Base-by-base conservation (phyloP, 306 rosid genomes). In the Fragaria nilgerrensis region DNA sequence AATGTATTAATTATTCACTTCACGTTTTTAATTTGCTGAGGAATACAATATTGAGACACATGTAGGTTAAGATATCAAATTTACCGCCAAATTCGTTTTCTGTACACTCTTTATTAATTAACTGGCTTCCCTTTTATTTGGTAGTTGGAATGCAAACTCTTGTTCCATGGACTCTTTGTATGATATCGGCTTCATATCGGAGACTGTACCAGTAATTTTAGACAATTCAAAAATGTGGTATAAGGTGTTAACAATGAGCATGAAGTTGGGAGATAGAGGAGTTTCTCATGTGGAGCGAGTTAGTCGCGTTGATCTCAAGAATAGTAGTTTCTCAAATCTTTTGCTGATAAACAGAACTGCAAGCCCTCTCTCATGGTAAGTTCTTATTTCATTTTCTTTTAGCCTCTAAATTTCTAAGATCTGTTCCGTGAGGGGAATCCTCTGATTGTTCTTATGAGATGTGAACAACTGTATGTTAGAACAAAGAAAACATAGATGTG, bases 321-420 rank as follows among this genome's bases (percentile, higher is more conserved):
- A 85, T 59, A 85, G 58, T 68, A 89, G 7, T 48, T 96, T 88
- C 80, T 86, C 90, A n/a, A 80, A 86, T 87, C 78, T 92, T 74
- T 80, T 92, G 85, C 91, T 96, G 49, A 85, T 96, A 81, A 96
- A 96, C 92, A 89, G 98, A 84, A 91, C 97, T 66, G 93, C 98
- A 43, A 91, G 91, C 87, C 96, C 85, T 71, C 97, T 93, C 76
- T 89, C 98, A 77, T 91, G 97, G 97, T 93, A 87, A 78, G 47
- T 79, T 63, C 48, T 74, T 22, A 32, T 19, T 22, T 66, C n/a
- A 41, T 59, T 75, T 72, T 5, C 76, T 65, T 49, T 36, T 29
- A 11, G 44, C 37, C 36, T 29, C 29, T 25, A 39, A 20, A 55
- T 32, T 37, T 50, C 17, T 19, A 11, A 14, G 78, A n/a, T 8